Conservation (phyloP, 768 basidiomycete species). For the Calocybe indica region DNA sequence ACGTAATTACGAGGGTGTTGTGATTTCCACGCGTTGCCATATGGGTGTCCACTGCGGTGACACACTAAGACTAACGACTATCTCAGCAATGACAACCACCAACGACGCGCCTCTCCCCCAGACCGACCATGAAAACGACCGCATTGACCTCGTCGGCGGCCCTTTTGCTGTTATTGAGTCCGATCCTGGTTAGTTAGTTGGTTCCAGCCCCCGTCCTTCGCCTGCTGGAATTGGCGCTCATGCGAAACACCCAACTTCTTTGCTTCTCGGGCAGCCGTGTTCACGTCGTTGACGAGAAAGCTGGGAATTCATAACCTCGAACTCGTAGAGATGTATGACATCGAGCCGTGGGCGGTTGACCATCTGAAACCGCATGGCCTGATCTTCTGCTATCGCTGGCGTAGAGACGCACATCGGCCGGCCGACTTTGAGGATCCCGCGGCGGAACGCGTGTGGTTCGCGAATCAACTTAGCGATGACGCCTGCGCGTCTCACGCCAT, state of each 20-base stretch:
- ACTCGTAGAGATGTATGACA: conserved; percentile 54
- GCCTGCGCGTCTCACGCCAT: conserved; percentile 61
- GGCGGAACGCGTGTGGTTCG: conserved; percentile 58
- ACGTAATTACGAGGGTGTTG: too few species aligned
- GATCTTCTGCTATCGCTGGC: conserved; percentile 60
- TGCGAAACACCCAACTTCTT: neutral
- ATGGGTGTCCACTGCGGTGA: too few species aligned
- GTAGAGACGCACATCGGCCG: conserved; percentile 38
- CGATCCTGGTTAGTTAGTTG: conserved; percentile 39
- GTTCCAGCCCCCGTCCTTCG: neutral
- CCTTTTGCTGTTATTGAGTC: conserved; percentile 60
- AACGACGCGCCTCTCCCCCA: conserved; percentile 1
- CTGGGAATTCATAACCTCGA: conserved; percentile 49
- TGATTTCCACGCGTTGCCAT: too few species aligned
- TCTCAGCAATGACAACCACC: neutral
- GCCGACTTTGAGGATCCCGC: conserved; percentile 47
- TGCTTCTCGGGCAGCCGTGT: conserved; percentile 24
- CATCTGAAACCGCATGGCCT: conserved; percentile 53
- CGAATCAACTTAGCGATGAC: conserved; percentile 62
- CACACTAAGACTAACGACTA: neutral
- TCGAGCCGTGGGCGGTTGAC: conserved; percentile 60
- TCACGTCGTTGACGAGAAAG: conserved; percentile 48
- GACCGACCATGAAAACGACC: neutral
- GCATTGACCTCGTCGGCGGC: conserved; percentile 49
- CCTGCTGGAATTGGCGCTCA: neutral